Evolutionary conservation across 768 basidiomycete species (phyloP).

Genomic region (Phylloporus sp.): DNA sequence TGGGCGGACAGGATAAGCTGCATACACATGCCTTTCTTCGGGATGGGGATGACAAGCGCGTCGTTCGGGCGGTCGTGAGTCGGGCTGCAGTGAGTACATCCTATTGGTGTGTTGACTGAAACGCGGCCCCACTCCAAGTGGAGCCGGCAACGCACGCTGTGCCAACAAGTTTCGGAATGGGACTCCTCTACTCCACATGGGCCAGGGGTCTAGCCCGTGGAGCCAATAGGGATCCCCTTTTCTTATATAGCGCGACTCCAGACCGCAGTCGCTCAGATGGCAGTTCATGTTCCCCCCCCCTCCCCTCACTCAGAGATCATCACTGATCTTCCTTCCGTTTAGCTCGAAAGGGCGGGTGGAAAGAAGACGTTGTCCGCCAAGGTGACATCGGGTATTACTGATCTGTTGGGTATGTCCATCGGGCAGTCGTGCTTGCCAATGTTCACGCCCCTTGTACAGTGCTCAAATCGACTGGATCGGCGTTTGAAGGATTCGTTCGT

Average conservation of each 20-base stretch:
- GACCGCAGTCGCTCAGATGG: neutral
- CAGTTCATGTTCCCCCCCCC: neutral
- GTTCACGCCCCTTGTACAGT: constrained; percentile 39
- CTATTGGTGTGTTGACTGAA: constrained; percentile 1
- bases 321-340: neutral
- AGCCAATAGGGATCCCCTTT: constrained; percentile 8
- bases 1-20: constrained; percentile 39
- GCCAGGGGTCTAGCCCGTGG: constrained; percentile 19
- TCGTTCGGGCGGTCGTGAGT: constrained; percentile 54
- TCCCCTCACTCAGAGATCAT: neutral
- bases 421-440: neutral
- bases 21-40: constrained; percentile 82
- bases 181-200: constrained; percentile 17
- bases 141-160: constrained; percentile 16
- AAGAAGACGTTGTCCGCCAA: constrained; percentile 56
- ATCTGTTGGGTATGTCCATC: constrained; percentile 62
- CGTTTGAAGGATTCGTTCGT: constrained; percentile 73
- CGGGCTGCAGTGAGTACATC: constrained; percentile 43
- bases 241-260: constrained; percentile 13
- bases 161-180: constrained; percentile 3
- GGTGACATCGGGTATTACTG: constrained; percentile 67
- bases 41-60: constrained; percentile 86
- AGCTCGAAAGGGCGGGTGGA: constrained; percentile 70
- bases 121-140: constrained; percentile 12
- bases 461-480: constrained; percentile 84